A percentile compares a stretch with the other conserved stretches of the same genome.
Evolutionary conservation across 2,329 filamentous ascomycete genomes (phyloP).

Genomic region (Colletotrichum theobromicola): DNA sequence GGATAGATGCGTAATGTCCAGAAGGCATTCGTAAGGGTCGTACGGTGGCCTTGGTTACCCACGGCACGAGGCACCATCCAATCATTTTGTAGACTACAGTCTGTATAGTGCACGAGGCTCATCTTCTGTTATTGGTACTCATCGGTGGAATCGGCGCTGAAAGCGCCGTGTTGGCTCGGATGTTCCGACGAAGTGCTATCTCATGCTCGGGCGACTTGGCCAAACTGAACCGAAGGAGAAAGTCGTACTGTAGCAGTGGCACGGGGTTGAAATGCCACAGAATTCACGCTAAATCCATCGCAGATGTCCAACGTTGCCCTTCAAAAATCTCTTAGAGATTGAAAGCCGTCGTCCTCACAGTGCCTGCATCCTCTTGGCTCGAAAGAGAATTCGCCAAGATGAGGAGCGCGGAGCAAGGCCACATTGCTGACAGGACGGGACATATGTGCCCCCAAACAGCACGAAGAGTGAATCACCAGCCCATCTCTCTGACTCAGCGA

Average conservation of each 20-base stretch:
- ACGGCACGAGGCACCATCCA: neutral
- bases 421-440: neutral
- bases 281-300: neutral
- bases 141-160: neutral
- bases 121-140: neutral
- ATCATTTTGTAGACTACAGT: neutral
- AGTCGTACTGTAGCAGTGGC: neutral
- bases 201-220: neutral
- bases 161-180: neutral
- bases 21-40: neutral
- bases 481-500: neutral
- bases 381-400: neutral
- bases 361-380: neutral
- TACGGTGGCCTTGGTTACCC: neutral
- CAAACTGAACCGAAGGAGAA: neutral
- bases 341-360: neutral
- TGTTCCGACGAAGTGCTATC: fast-evolving
- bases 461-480: neutral
- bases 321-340: too few relatives aligned
- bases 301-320: too few relatives aligned
- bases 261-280: neutral
- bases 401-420: neutral
- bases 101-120: neutral
- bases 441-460: neutral
- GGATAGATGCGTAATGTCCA: neutral